Evolutionary conservation across 176 grass and related monocot genomes (phyloP).

Genomic region (Rhipidocladum racemiflorum): DNA sequence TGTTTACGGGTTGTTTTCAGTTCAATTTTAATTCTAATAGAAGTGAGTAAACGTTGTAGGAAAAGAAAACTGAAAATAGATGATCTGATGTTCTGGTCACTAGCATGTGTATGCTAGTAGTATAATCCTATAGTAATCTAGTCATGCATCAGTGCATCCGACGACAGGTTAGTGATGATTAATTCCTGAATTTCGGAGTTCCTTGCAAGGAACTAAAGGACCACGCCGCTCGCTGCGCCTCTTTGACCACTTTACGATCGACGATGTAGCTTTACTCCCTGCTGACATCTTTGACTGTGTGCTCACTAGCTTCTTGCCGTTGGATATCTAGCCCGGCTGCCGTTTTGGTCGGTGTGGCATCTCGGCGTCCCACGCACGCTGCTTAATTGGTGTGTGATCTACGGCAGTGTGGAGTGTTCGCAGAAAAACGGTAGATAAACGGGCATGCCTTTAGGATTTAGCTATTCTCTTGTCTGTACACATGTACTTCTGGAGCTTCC

Average conservation of each 20-base stretch:
- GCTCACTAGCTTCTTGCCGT: not conserved
- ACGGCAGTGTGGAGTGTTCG: not conserved
- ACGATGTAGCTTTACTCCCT: not conserved
- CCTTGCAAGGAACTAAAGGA: not conserved
- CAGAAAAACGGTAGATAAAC: not conserved
- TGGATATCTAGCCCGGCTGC: not conserved
- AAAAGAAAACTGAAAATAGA: too few species aligned
- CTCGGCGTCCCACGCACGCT: not conserved
- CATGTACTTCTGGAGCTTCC: not conserved
- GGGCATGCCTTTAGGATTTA: not conserved
- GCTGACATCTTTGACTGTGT: not conserved
- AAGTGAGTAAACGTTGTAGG: too few species aligned
- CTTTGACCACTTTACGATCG: constrained; percentile 17
- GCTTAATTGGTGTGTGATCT: not conserved
- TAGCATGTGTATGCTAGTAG: too few species aligned
- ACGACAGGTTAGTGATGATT: not conserved
- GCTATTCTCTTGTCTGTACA: not conserved
- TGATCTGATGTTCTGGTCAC: too few species aligned
- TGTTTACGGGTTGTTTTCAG: too few species aligned
- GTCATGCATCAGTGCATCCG: not conserved
- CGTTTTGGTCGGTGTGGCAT: not conserved
- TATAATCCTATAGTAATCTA: too few species aligned
- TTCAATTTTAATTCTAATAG: too few species aligned
- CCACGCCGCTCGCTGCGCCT: not conserved
- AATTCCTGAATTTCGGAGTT: not conserved